phyloP scores from a whole-genome alignment of 2,329 filamentous ascomycete species.

The Fusarium luffae region DNA sequence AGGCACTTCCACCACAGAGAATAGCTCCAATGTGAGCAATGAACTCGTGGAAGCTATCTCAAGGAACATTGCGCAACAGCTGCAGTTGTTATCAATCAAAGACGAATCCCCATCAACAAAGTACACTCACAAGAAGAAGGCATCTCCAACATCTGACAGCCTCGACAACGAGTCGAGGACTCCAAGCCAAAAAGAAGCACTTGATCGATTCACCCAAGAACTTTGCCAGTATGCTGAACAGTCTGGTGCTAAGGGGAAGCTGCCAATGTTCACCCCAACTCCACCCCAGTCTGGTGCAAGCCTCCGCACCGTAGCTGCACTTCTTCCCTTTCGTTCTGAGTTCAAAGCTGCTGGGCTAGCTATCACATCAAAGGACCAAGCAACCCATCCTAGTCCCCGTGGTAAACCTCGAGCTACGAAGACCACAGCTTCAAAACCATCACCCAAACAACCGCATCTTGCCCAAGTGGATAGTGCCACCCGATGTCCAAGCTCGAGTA shows the following conservation, averaged over 20 bases:
- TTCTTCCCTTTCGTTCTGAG: slow-evolving; percentile 65
- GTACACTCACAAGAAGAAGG: neutral
- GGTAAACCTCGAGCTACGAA: slow-evolving; percentile 17
- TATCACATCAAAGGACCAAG: slow-evolving; percentile 62
- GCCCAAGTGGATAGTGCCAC: slow-evolving; percentile 48
- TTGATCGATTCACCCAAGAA: slow-evolving; percentile 53
- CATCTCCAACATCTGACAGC: neutral
- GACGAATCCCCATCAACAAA: neutral
- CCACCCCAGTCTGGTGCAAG: slow-evolving; percentile 56
- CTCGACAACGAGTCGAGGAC: slow-evolving; percentile 52
- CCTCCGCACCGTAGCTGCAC: slow-evolving; percentile 62
- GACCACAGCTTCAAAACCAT: neutral
- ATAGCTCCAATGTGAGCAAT: slow-evolving; percentile 51
- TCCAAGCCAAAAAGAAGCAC: slow-evolving; percentile 56
- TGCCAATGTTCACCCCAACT: slow-evolving; percentile 55
- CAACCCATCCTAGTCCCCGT: slow-evolving; percentile 45
- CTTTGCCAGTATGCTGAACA: slow-evolving; percentile 49
- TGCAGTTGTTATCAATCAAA: slow-evolving; percentile 53
- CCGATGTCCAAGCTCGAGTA: slow-evolving; percentile 43
- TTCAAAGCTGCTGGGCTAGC: slow-evolving; percentile 66
- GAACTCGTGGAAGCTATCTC: slow-evolving; percentile 58
- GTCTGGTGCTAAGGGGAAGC: slow-evolving; percentile 52
- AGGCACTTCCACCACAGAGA: slow-evolving; percentile 38
- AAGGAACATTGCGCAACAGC: slow-evolving; percentile 58
- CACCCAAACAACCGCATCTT: slow-evolving; percentile 13